phyloP scores from a whole-genome alignment of 2,329 filamentous ascomycete genomes.

The Penicillium brevicompactum region DNA sequence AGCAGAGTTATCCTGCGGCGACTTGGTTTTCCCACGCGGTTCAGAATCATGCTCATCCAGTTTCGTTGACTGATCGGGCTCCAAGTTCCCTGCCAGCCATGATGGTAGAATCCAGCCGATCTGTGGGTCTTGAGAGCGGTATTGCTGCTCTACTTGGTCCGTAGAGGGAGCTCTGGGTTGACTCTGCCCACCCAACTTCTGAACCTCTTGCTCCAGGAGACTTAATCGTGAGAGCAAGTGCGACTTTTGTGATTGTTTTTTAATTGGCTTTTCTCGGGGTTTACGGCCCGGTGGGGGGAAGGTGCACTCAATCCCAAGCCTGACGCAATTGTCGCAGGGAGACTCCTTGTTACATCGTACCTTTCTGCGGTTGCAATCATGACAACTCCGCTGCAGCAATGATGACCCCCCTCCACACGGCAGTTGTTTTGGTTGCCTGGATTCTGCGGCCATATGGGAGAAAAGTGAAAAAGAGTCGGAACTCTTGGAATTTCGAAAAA shows the following conservation, averaged over 20 bases:
- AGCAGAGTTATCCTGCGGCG: background rate
- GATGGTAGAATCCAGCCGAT: background rate
- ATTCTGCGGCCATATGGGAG: background rate
- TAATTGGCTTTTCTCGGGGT: background rate
- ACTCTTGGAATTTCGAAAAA: background rate
- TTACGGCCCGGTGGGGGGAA: slow-evolving; percentile 6
- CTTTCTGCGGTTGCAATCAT: slow-evolving; percentile 3
- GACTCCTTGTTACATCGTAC: background rate
- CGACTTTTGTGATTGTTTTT: background rate
- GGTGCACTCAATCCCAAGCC: background rate
- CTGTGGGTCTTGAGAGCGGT: background rate
- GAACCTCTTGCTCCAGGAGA: background rate
- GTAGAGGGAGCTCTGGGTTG: background rate
- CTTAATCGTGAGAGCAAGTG: background rate
- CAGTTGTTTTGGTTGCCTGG: too few relatives aligned
- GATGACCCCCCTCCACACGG: background rate
- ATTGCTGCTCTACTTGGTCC: background rate
- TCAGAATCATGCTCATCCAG: background rate
- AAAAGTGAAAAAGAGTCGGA: background rate
- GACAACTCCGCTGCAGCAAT: slow-evolving; percentile 1
- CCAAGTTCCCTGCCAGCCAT: background rate
- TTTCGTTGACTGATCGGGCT: background rate
- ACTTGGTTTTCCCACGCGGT: background rate
- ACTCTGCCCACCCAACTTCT: background rate
- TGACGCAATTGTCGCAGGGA: slow-evolving; percentile 6